A percentile compares a stretch with the other conserved stretches of the same genome.
These are phyloP conservation scores for Grosmannia huntii DNA, from an alignment of 2,329 filamentous ascomycete genomes.

Conservation along the genomic window DNA sequence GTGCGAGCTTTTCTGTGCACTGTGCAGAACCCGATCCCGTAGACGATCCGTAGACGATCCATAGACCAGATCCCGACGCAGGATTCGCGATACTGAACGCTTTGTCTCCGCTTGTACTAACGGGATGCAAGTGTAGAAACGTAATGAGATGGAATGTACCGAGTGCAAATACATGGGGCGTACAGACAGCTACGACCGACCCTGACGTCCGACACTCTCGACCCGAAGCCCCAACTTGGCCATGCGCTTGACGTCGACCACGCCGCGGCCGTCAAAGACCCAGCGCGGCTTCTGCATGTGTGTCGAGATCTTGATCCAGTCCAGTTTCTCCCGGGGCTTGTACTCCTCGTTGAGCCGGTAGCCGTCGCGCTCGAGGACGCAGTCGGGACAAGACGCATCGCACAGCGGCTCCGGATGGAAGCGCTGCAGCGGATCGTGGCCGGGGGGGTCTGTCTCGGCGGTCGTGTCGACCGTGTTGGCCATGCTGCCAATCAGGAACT, in stretches of 20 bases:
- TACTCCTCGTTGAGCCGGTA: constrained; percentile 22
- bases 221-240: constrained; percentile 37
- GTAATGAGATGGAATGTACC: no score
- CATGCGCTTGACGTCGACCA: constrained; percentile 36
- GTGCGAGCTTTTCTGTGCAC: no score
- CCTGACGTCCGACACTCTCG: constrained; percentile 37
- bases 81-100: background rate
- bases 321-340: constrained; percentile 32
- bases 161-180: no score
- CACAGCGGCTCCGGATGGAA: constrained; percentile 33
- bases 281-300: constrained; percentile 40
- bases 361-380: constrained; percentile 19
- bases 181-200: constrained; percentile 9
- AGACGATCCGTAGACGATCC: no score
- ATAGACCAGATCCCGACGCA: background rate
- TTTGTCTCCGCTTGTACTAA: no score
- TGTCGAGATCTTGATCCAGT: constrained; percentile 37
- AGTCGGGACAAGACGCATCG: constrained; percentile 35
- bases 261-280: constrained; percentile 44
- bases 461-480: constrained; percentile 16
- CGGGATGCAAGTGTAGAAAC: no score
- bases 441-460: no score
- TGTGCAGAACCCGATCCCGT: background rate
- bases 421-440: constrained; percentile 30
- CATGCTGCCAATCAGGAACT: constrained; percentile 24